phyloP scores from a whole-genome alignment of 345 rosid species.

The Clausena lansium region DNA sequence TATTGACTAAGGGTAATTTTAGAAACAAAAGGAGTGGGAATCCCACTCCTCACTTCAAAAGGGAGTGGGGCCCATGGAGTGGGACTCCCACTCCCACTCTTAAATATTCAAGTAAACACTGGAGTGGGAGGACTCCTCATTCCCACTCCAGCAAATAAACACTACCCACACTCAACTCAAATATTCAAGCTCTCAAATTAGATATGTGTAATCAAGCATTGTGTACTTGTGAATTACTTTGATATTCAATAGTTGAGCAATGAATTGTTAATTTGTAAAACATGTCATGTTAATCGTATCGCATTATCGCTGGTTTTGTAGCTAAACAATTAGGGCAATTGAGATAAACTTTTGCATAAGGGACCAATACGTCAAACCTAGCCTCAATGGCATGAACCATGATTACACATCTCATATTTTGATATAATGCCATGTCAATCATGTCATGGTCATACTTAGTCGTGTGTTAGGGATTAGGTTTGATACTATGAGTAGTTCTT shows the following conservation, averaged over 20 bases:
- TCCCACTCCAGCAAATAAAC: too few species aligned
- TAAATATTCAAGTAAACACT: too few species aligned
- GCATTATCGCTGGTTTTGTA: background rate
- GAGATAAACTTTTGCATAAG: background rate
- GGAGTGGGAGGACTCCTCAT: too few species aligned
- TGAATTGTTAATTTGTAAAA: background rate
- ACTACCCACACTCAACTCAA: too few species aligned
- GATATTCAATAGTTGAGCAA: background rate
- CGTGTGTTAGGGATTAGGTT: too few species aligned
- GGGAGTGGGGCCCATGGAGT: too few species aligned
- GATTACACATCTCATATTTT: background rate
- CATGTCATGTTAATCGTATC: background rate
- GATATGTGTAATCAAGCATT: background rate
- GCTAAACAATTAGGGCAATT: background rate
- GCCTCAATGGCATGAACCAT: background rate
- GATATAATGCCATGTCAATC: background rate
- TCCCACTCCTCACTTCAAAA: too few species aligned
- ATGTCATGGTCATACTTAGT: background rate
- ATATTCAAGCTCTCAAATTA: background rate
- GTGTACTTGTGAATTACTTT: background rate
- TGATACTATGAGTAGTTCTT: too few species aligned
- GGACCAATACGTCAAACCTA: background rate
- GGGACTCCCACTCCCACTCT: too few species aligned
- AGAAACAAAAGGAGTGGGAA: too few species aligned
- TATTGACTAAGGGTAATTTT: too few species aligned